A percentile compares a stretch with the other conserved stretches of the same genome.
Evolutionary conservation across 2,329 filamentous ascomycete species (phyloP).

Genomic region (Xylaria sp.): DNA sequence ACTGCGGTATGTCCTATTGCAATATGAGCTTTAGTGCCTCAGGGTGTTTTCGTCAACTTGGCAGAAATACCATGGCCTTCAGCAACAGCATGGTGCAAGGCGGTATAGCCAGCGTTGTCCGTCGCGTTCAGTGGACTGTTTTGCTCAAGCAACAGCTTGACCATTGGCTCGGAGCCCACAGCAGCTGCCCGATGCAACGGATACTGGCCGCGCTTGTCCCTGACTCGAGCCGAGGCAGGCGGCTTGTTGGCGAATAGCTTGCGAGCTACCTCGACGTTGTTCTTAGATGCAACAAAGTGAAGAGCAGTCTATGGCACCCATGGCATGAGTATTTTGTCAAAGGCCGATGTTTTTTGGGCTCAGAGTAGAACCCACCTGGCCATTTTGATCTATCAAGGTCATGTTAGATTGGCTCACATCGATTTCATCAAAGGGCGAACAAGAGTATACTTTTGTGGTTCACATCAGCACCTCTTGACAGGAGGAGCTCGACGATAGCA

Average conservation of each 20-base stretch:
- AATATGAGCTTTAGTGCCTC: background rate
- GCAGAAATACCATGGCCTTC: slow-evolving; percentile 72
- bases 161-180: slow-evolving; percentile 87
- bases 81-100: slow-evolving; percentile 87
- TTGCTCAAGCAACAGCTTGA: slow-evolving; percentile 80
- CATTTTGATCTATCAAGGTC: slow-evolving; percentile 65
- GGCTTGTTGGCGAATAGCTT: slow-evolving; percentile 78
- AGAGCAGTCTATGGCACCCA: slow-evolving; percentile 75
- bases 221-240: slow-evolving; percentile 78
- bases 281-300: slow-evolving; percentile 92
- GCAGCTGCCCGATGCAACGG: slow-evolving; percentile 92
- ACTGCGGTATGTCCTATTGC: slow-evolving; percentile 79
- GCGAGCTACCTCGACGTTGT: slow-evolving; percentile 82
- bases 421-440: background rate
- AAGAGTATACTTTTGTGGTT: slow-evolving; percentile 70
- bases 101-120: slow-evolving; percentile 85
- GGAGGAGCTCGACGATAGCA: slow-evolving; percentile 72
- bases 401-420: slow-evolving; percentile 28
- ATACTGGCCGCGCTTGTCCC: slow-evolving; percentile 89
- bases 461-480: slow-evolving; percentile 76
- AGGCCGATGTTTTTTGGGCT: background rate
- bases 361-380: slow-evolving; percentile 63
- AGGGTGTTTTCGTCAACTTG: background rate
- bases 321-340: slow-evolving; percentile 16
- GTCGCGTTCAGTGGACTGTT: slow-evolving; percentile 84